These are phyloP conservation scores for Scedosporium minutisporum DNA, from an alignment of 2,329 filamentous ascomycete genomes.

Conservation along the genomic window DNA sequence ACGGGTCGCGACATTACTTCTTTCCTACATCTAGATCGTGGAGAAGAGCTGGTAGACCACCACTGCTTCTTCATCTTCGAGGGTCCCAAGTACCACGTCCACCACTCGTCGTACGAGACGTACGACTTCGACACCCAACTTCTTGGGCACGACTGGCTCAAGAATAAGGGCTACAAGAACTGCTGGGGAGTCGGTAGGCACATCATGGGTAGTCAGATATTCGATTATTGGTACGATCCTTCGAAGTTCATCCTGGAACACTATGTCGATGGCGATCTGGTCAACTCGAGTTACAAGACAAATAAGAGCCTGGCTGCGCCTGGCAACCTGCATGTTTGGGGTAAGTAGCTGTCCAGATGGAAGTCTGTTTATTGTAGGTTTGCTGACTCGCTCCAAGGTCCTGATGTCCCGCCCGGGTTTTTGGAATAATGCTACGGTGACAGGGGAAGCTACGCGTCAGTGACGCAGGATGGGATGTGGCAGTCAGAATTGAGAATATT, in stretches of 20 bases:
- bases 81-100: conserved; percentile 8
- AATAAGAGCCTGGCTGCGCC: conserved; percentile 10
- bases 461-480: too few species aligned
- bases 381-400: not conserved
- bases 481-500: too few species aligned
- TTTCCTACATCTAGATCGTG: conserved; percentile 46
- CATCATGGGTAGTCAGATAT: conserved; percentile 50
- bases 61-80: conserved; percentile 21
- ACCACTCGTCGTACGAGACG: conserved; percentile 31
- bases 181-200: conserved; percentile 55
- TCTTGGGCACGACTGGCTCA: conserved; percentile 51
- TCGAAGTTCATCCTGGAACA: conserved; percentile 32
- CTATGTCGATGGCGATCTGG: conserved; percentile 53
- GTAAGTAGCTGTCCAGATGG: too few species aligned
- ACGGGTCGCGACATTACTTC: conserved; percentile 17
- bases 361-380: too few species aligned
- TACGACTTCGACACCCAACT: conserved; percentile 52
- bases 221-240: conserved; percentile 46
- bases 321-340: conserved; percentile 4
- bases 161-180: conserved; percentile 38
- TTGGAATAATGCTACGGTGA: not conserved
- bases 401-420: not conserved
- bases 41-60: conserved; percentile 39
- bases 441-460: too few species aligned
- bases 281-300: conserved; percentile 37